Evolutionary conservation across 371 early-diverging fungal genomes (phyloP).

Genomic region (Apophysomyces ossiformis): DNA sequence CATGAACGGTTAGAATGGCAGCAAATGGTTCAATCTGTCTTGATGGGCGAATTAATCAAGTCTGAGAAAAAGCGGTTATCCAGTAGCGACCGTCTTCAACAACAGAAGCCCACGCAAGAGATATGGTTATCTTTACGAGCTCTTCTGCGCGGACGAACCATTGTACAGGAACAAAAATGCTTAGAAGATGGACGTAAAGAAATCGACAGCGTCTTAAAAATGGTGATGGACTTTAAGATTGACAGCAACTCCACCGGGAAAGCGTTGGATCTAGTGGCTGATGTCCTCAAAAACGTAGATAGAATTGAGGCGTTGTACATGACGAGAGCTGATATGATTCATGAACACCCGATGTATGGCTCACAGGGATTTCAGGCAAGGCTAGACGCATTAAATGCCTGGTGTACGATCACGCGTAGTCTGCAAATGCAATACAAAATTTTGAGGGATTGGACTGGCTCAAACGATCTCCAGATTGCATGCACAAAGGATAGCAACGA

Average conservation of each 20-base stretch:
- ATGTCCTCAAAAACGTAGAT: conserved; percentile 74
- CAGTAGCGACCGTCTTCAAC: conserved; percentile 54
- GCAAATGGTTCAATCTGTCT: conserved; percentile 83
- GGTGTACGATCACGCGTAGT: conserved; percentile 76
- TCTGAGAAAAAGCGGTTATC: conserved; percentile 79
- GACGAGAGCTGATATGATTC: conserved; percentile 65
- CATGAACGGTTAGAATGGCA: conserved; percentile 84
- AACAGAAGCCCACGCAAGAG: conserved; percentile 63
- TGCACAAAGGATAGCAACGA: conserved; percentile 35
- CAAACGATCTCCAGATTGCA: conserved; percentile 69
- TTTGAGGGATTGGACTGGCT: conserved; percentile 85
- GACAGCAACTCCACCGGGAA: conserved; percentile 47
- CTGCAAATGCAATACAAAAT: conserved; percentile 76
- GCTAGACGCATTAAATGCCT: conserved; percentile 77
- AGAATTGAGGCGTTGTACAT: conserved; percentile 80
- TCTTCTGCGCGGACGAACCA: conserved; percentile 62
- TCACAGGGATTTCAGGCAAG: conserved; percentile 69
- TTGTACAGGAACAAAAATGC: conserved; percentile 67
- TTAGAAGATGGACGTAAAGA: conserved; percentile 71
- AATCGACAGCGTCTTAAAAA: conserved; percentile 64
- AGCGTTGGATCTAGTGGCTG: conserved; percentile 67
- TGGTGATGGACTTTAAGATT: conserved; percentile 69
- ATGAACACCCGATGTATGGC: conserved; percentile 75
- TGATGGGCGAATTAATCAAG: conserved; percentile 86
- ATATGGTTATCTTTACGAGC: conserved; percentile 83